phyloP scores from a whole-genome alignment of 805 yeast species.

The Saccharomycopsis oosterbeekiorum region DNA sequence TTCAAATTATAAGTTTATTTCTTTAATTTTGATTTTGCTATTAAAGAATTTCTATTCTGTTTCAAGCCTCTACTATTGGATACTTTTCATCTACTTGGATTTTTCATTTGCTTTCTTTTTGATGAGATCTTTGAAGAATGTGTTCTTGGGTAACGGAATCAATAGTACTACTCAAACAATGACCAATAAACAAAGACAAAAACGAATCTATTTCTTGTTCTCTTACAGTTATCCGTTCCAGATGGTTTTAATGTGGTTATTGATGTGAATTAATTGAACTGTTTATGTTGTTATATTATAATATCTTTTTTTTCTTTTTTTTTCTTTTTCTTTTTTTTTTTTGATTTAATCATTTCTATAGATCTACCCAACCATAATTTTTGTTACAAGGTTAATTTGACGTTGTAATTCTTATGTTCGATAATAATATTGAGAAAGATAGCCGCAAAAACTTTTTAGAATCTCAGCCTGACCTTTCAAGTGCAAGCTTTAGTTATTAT shows the following conservation, averaged over 20 bases:
- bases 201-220: constrained; percentile 17
- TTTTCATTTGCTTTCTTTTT: constrained; percentile 19
- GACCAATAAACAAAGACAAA: constrained; percentile 17
- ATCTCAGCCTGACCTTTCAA: too few species aligned
- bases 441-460: too few species aligned
- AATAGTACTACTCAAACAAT: constrained; percentile 16
- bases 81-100: constrained; percentile 14
- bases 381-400: too few species aligned
- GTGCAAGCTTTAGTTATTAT: too few species aligned
- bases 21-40: constrained; percentile 50
- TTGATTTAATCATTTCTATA: not conserved
- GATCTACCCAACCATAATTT: not conserved
- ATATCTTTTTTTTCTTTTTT: not conserved
- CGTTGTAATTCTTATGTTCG: too few species aligned
- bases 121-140: constrained; percentile 18
- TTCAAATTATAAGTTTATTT: constrained; percentile 90
- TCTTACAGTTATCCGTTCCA: constrained; percentile 18
- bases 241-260: constrained; percentile 19
- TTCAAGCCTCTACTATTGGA: constrained; percentile 10
- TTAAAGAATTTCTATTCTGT: constrained; percentile 1
- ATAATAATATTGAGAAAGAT: too few species aligned
- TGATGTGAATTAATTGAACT: not conserved
- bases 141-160: constrained; percentile 17
- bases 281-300: not conserved
- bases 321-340: not conserved